phyloP scores from a whole-genome alignment of 179 eudicot species.

The Monotropa hypopitys region DNA sequence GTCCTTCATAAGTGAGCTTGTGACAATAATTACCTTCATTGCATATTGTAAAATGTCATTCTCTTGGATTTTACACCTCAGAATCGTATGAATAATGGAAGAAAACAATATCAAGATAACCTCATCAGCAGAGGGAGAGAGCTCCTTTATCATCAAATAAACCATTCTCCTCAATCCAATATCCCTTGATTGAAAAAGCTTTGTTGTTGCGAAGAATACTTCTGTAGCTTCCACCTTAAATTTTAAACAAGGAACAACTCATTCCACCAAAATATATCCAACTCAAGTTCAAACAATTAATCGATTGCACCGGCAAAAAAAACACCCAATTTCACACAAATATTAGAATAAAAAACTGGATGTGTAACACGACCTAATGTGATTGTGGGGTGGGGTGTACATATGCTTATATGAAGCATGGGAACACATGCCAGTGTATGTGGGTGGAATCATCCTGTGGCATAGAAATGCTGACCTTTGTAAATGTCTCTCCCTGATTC shows the following conservation, averaged over 20 bases:
- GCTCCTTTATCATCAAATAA: slow-evolving; percentile 85
- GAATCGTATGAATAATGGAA: not conserved
- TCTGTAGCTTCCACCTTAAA: slow-evolving; percentile 79
- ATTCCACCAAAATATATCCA: not conserved
- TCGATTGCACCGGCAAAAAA: not conserved
- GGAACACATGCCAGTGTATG: not conserved
- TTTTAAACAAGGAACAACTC: slow-evolving; percentile 5
- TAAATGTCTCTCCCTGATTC: slow-evolving; percentile 85
- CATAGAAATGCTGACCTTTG: slow-evolving; percentile 45
- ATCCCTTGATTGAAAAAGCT: slow-evolving; percentile 81
- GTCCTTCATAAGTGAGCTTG: slow-evolving; percentile 96
- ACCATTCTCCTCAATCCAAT: slow-evolving; percentile 84
- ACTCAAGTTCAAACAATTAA: not conserved
- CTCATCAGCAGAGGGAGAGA: slow-evolving; percentile 93
- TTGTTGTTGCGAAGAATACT: slow-evolving; percentile 79
- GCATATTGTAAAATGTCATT: slow-evolving; percentile 11
- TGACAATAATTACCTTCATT: slow-evolving; percentile 78
- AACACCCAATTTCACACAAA: not conserved
- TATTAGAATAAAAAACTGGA: not conserved
- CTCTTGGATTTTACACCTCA: not conserved
- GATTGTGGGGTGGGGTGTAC: not conserved
- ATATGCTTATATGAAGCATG: not conserved
- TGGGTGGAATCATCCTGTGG: not conserved
- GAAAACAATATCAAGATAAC: slow-evolving; percentile 15
- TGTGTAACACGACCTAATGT: not conserved